These are phyloP conservation scores for Colletotrichum sp. DNA, from an alignment of 2,329 filamentous ascomycete genomes.

Conservation along the genomic window DNA sequence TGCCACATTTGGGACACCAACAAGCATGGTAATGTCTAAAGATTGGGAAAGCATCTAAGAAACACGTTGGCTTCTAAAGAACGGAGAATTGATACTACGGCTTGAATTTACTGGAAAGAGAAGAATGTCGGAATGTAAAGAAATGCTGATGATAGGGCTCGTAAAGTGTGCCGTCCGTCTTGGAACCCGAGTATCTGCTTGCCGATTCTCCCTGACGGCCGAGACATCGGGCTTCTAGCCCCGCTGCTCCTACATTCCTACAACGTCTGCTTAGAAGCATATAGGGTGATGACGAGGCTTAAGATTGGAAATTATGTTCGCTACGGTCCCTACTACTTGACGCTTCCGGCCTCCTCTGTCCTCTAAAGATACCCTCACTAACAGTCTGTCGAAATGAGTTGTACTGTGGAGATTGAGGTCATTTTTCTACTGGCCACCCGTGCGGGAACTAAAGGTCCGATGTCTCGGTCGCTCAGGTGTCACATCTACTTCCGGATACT, in stretches of 20 bases:
- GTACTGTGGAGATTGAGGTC: too few species aligned
- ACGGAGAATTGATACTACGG: rapidly evolving
- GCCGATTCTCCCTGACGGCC: neutral
- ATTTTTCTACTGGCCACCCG: too few species aligned
- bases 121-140: neutral
- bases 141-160: neutral
- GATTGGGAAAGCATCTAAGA: neutral
- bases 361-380: too few species aligned
- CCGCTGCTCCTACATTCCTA: neutral
- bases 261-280: neutral
- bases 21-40: neutral
- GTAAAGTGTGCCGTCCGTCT: neutral
- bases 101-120: neutral
- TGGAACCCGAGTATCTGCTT: neutral
- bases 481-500: neutral
- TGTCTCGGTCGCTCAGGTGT: neutral
- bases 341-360: too few species aligned
- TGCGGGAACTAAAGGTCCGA: too few species aligned
- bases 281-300: neutral
- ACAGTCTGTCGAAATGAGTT: too few species aligned
- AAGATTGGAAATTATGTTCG: too few species aligned
- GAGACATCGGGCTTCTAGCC: neutral
- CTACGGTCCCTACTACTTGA: too few species aligned
- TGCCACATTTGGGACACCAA: rapidly evolving
- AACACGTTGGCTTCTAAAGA: neutral